Evolutionary conservation across 768 basidiomycete species (phyloP).

Genomic region (Lyophyllum atratum): DNA sequence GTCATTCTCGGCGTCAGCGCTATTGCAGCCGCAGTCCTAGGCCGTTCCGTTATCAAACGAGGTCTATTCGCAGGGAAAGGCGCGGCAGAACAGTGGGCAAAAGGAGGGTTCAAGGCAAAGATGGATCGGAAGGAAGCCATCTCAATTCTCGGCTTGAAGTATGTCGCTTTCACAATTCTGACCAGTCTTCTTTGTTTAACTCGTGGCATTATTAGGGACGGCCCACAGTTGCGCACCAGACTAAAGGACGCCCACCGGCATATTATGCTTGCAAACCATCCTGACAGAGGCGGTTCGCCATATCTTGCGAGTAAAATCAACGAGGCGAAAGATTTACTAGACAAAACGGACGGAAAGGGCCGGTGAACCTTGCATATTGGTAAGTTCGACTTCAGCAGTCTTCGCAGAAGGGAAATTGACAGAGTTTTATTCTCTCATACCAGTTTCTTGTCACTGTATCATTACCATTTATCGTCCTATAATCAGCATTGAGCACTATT

Average conservation of each 20-base stretch:
- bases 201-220: conserved; percentile 59
- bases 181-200: conserved; percentile 2
- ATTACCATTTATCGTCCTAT: conserved; percentile 15
- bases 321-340: conserved; percentile 92
- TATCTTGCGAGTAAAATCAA: conserved; percentile 99
- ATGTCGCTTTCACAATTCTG: conserved; percentile 31
- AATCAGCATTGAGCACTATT: conserved; percentile 13
- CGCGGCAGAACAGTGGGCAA: conserved; percentile 82
- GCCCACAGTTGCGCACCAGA: conserved; percentile 67
- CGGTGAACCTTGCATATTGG: conserved; percentile 23
- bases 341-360: conserved; percentile 67
- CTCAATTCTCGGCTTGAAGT: conserved; percentile 91
- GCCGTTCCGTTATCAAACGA: conserved; percentile 67
- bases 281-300: conserved; percentile 97
- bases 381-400: neutral
- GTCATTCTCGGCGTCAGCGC: conserved; percentile 77
- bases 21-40: conserved; percentile 73
- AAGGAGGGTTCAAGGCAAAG: conserved; percentile 92
- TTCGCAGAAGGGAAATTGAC: neutral
- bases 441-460: conserved; percentile 16
- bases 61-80: conserved; percentile 59
- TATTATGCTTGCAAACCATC: conserved; percentile 98
- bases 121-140: conserved; percentile 97
- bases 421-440: neutral
- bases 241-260: conserved; percentile 95